Conservation (phyloP, 768 basidiomycete species). For the Leccinum longicurvipes region DNA sequence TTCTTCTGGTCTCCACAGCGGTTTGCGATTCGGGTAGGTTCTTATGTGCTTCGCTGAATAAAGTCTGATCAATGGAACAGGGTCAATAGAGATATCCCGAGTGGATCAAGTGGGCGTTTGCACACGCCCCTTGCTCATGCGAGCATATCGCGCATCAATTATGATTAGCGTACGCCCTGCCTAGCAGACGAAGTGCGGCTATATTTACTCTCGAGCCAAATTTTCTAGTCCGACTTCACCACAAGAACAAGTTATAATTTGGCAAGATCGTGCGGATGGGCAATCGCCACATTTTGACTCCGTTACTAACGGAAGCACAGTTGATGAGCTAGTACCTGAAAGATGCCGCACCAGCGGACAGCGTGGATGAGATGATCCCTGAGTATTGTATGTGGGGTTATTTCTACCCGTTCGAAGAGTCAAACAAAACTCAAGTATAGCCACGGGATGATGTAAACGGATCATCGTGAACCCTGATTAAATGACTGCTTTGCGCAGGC, state of each 20-base stretch:
- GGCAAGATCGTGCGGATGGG: not conserved
- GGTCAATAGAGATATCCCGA: not conserved
- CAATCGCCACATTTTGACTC: too few species aligned
- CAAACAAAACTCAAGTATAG: slow-evolving; percentile 24
- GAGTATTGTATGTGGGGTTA: slow-evolving; percentile 1
- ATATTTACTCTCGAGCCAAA: not conserved
- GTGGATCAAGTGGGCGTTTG: slow-evolving; percentile 2
- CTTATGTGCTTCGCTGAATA: slow-evolving; percentile 31
- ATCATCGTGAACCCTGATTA: slow-evolving; percentile 50
- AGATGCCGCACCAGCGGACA: not conserved
- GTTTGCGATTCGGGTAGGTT: slow-evolving; percentile 29
- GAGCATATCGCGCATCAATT: slow-evolving; percentile 42
- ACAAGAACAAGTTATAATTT: not conserved
- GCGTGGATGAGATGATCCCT: not conserved
- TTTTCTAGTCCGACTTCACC: not conserved
- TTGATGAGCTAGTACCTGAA: not conserved
- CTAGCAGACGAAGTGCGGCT: not conserved
- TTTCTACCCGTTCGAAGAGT: not conserved
- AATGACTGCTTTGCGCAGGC: slow-evolving; percentile 40
- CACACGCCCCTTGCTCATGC: not conserved
- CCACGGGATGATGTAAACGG: slow-evolving; percentile 59
- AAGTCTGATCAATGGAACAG: not conserved
- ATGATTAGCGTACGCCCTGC: slow-evolving; percentile 34
- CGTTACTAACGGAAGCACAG: not conserved
- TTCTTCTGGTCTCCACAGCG: slow-evolving; percentile 61